Base-by-base conservation (phyloP, 2,329 filamentous ascomycete genomes). In the Colletotrichum tabaci region DNA sequence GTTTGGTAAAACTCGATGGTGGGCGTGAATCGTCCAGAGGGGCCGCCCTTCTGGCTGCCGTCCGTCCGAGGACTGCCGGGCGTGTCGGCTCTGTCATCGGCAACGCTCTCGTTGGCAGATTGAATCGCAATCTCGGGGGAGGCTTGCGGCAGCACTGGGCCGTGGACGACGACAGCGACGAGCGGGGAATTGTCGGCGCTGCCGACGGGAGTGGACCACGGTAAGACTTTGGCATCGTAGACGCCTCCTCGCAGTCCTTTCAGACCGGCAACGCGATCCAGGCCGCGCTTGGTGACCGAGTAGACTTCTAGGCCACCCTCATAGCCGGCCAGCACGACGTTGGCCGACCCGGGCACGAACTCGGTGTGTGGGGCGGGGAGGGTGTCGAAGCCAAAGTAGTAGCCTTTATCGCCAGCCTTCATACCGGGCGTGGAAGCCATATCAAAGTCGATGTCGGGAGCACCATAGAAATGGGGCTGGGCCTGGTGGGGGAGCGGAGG, bases 221-320 rank as follows among this genome's bases (percentile, higher is more conserved):
- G 91, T 60, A 98, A 82, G 30, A 98, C 90, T 81, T 96, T 97
- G 66, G 95, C 95, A 74, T 93, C 89, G 74, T 94, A 86, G 1
- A 98, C 93, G 26, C 91, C 91, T 50, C 96, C 96, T 76, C 91
- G 90, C 38, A 98, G 85, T 5, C 94, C 94, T 77, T 92, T 92
- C 58, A 98, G 83, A 67, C 90, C 90, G 23, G 91, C 91, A 40
- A 94, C 83, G 26, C 89, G 87, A 66, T 94, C 92, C 65, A 94
- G 81, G 60, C 92, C 93, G 73, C 91, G 90, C 77, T 92, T 93
- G 53, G 91, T 90, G 40, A 97, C 87, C 23, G 90, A 87, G 74
- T 94, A 92, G 18, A 98, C 88, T 74, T 96, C 92, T 61, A 98
- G 79, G 1, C 92, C 92, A 52, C 94, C 94, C 79, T 97, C 93